A percentile compares a stretch with the other conserved stretches of the same genome.
Conservation (phyloP, 257 asterid genomes). For the Vinca minor region DNA sequence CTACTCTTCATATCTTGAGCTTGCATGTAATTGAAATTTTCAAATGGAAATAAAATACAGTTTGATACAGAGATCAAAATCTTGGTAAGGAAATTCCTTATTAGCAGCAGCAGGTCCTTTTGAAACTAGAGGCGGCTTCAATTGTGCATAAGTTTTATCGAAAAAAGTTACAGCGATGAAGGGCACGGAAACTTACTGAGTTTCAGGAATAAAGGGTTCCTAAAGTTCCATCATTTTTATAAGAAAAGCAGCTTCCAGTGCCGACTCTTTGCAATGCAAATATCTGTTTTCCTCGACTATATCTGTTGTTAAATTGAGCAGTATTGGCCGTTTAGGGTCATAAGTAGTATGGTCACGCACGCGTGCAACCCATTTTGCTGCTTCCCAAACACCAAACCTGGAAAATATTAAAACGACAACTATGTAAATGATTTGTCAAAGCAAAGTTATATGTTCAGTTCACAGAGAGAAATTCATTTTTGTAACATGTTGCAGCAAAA, state of each 20-base stretch:
- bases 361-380: conserved; percentile 87
- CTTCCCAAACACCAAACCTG: conserved; percentile 99
- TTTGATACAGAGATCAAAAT: too few relatives aligned
- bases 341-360: conserved; percentile 63
- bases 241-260: conserved; percentile 76
- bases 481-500: background rate
- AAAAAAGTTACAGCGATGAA: background rate
- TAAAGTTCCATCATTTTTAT: conserved; percentile 46
- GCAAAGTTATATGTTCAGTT: background rate
- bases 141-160: background rate
- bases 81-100: too few relatives aligned
- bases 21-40: too few relatives aligned
- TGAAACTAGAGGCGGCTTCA: too few relatives aligned
- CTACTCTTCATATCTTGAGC: too few relatives aligned
- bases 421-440: background rate
- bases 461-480: background rate
- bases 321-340: conserved; percentile 67
- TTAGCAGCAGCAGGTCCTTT: too few relatives aligned
- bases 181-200: background rate
- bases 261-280: conserved; percentile 76
- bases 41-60: too few relatives aligned
- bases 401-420: conserved; percentile 4
- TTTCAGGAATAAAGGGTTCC: background rate
- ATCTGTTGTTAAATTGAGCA: conserved; percentile 73
- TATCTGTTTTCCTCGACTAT: conserved; percentile 78